Conservation (phyloP, 2,329 filamentous ascomycete genomes). For the Ascochyta pisi region DNA sequence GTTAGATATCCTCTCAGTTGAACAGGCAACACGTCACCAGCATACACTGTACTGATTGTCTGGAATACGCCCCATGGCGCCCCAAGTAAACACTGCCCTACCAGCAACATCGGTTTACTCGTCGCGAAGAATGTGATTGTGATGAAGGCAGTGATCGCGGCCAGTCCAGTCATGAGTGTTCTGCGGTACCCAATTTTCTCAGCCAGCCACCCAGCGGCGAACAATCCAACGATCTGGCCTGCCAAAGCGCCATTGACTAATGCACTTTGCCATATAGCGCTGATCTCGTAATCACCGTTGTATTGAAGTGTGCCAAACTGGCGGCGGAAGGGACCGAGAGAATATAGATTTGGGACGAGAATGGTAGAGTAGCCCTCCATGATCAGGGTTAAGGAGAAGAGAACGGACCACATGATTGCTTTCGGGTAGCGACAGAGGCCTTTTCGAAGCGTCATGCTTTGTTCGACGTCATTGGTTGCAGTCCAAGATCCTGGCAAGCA, state of each 20-base stretch:
- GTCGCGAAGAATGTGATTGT: constrained; percentile 25
- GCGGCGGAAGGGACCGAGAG: constrained; percentile 48
- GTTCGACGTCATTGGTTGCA: constrained; percentile 9
- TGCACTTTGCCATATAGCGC: constrained; percentile 52
- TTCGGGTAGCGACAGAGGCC: constrained; percentile 81
- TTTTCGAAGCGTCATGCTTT: constrained; percentile 62
- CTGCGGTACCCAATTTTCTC: constrained; percentile 47
- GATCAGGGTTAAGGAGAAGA: constrained; percentile 82
- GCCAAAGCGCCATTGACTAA: constrained; percentile 50
- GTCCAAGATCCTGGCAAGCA: neutral
- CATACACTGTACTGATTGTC: constrained; percentile 51
- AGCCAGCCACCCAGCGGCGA: constrained; percentile 50
- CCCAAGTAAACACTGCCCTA: constrained; percentile 28
- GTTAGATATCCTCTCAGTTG: constrained; percentile 62
- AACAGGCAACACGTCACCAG: constrained; percentile 68
- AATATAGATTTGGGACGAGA: constrained; percentile 77
- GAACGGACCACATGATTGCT: constrained; percentile 79
- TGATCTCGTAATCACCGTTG: constrained; percentile 40
- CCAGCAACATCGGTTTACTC: constrained; percentile 18
- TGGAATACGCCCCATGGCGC: constrained; percentile 52
- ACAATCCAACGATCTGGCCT: constrained; percentile 51
- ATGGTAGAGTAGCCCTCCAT: constrained; percentile 89
- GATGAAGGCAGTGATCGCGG: constrained; percentile 16
- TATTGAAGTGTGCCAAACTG: constrained; percentile 40
- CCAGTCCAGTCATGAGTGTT: constrained; percentile 23